Conservation (phyloP, 176 grass and related monocot species). For the barley (Hordeum vulgare) region MorexV3_pseudomolecules_assembly NC_058521.1:9347100-9347599, state of each 20-base stretch:
- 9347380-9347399: background rate
- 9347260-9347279: background rate
- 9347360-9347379: background rate
- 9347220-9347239: conserved; percentile 24
- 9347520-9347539: no score
- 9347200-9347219: conserved; percentile 55
- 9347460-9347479: no score
- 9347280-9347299: background rate
- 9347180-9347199: conserved; percentile 75
- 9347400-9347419: background rate
- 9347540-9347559: no score
- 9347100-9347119: conserved; percentile 80
- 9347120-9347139: conserved; percentile 71
- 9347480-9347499: no score
- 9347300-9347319: background rate
- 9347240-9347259: background rate
- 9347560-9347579: no score
- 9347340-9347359: background rate
- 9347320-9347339: background rate
- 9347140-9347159: conserved; percentile 86
- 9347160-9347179: conserved; percentile 56
- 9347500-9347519: no score
- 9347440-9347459: background rate
- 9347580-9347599: no score
- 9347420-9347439: background rate